A percentile compares a stretch with the other conserved stretches of the same genome.
Conservation (phyloP, 2,329 filamentous ascomycete species). For the Helotiales sp. region DNA sequence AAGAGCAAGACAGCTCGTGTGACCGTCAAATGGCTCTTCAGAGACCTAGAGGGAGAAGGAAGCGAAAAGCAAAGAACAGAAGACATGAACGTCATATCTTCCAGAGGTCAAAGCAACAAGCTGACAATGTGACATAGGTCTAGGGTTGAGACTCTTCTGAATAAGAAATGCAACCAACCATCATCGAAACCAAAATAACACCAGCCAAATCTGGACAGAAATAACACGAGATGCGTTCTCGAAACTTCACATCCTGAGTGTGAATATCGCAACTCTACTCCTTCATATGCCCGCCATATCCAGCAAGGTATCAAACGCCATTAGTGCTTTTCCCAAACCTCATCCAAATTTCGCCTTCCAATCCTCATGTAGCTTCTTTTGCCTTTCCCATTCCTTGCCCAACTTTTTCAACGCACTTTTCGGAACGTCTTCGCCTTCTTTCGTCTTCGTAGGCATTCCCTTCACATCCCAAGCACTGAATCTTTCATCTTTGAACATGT, state of each 20-base stretch:
- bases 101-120: too few species aligned
- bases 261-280: not conserved
- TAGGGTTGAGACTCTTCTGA: too few species aligned
- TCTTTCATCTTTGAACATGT: slow-evolving; percentile 59
- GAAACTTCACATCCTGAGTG: not conserved
- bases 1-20: too few species aligned
- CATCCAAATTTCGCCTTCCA: slow-evolving; percentile 37
- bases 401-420: slow-evolving; percentile 82
- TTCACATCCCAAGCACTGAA: slow-evolving; percentile 82
- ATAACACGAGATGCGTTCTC: not conserved
- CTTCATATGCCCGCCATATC: not conserved
- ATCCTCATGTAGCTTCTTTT: slow-evolving; percentile 81
- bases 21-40: too few species aligned
- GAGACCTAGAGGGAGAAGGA: too few species aligned
- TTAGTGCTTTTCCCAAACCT: slow-evolving; percentile 4
- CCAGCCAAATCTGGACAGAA: not conserved
- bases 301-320: slow-evolving; percentile 2
- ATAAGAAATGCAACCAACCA: too few species aligned
- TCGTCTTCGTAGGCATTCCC: slow-evolving; percentile 76
- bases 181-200: too few species aligned
- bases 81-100: too few species aligned
- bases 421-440: slow-evolving; percentile 74
- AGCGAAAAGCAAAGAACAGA: too few species aligned
- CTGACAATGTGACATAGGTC: too few species aligned
- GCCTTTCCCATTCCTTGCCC: slow-evolving; percentile 85